Conservation (phyloP, 2,329 filamentous ascomycete species). For the Lasiodiplodia hormozganensis region DNA sequence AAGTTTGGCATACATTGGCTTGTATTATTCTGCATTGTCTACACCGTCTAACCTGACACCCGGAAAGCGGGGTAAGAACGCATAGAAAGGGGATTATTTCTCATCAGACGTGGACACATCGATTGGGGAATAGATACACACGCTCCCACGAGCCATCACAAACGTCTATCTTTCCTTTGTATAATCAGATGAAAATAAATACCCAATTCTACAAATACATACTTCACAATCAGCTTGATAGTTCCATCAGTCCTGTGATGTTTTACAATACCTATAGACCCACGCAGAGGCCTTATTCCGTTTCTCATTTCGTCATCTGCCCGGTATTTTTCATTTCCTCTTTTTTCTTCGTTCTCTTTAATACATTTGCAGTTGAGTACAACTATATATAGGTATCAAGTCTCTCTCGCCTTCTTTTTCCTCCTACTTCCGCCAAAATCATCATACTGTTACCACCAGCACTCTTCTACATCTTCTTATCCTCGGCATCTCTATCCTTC, state of each 20-base stretch:
- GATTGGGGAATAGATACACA: constrained; percentile 15
- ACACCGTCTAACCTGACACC: background rate
- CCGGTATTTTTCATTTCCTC: no score
- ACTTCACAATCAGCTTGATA: background rate
- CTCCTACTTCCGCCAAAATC: background rate
- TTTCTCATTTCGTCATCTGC: no score
- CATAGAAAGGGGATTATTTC: background rate
- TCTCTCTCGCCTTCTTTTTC: background rate
- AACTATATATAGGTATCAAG: no score
- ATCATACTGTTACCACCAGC: no score
- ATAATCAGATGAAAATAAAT: background rate
- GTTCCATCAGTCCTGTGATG: background rate
- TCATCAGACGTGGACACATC: background rate
- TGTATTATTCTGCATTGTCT: background rate
- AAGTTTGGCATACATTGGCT: background rate
- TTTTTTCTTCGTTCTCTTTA: no score
- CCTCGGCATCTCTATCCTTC: background rate
- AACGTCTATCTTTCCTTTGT: background rate
- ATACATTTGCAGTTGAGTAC: no score
- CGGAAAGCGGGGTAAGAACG: background rate
- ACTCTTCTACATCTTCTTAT: background rate
- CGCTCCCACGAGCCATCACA: constrained; percentile 15
- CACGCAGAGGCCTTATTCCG: background rate
- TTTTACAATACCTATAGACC: background rate
- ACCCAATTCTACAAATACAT: background rate